Percentiles rank a stretch among this genome's conserved stretches.
Evolutionary conservation across 2,329 filamentous ascomycete genomes (phyloP).

Genomic region (Sclerotinia nivalis): DNA sequence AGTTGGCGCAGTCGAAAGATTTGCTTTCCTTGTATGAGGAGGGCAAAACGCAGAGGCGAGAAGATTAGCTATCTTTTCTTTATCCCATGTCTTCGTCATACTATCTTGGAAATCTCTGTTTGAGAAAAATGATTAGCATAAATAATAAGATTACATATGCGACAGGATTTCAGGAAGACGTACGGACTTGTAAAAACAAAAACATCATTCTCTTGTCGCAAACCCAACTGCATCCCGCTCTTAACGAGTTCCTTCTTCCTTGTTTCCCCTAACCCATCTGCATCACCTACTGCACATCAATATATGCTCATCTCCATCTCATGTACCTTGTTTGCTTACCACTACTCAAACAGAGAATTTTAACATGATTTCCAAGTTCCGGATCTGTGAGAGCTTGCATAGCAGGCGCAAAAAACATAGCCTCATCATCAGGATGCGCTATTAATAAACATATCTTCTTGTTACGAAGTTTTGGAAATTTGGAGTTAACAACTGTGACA

Average conservation of each 20-base stretch:
- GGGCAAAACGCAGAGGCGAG: constrained; percentile 75
- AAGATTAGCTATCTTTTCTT: constrained; percentile 66
- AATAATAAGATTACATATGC: background rate
- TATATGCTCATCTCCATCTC: constrained; percentile 24
- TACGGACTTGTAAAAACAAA: constrained; percentile 80
- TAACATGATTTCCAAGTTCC: constrained; percentile 82
- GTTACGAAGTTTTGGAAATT: constrained; percentile 69
- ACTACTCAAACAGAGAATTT: constrained; percentile 89
- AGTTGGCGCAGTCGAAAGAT: constrained; percentile 44
- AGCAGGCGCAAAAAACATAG: constrained; percentile 97
- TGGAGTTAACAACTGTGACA: constrained; percentile 43
- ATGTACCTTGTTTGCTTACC: constrained; percentile 49
- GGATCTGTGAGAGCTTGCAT: constrained; percentile 81
- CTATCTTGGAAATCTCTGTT: constrained; percentile 77
- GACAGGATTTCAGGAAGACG: constrained; percentile 35
- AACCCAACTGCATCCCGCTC: constrained; percentile 74
- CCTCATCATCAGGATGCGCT: constrained; percentile 96
- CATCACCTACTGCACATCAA: constrained; percentile 60
- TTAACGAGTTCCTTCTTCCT: constrained; percentile 81
- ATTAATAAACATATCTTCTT: constrained; percentile 92
- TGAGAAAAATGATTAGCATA: constrained; percentile 18
- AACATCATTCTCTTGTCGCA: constrained; percentile 74
- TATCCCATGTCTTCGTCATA: constrained; percentile 79
- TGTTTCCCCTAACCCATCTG: constrained; percentile 81
- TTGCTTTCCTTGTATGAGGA: constrained; percentile 33